Base-by-base conservation (phyloP, 1,284 basidiomycete genomes). In the Ganoderma boninense region DNA sequence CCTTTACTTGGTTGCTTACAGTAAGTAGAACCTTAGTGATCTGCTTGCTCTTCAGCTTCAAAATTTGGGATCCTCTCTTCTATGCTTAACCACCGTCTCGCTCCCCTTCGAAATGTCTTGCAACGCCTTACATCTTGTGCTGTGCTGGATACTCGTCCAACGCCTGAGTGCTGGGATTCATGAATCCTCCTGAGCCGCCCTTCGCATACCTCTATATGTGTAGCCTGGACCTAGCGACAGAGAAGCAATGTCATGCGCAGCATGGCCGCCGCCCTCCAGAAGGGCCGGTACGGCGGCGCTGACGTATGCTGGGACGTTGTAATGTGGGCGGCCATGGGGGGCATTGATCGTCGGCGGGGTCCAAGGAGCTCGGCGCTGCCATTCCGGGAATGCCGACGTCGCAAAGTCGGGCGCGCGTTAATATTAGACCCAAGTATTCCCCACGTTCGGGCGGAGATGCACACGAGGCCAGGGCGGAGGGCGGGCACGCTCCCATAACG, bases 401-500 rank as follows among this genome's bases (percentile, higher is more conserved):
- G 64, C 60, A 59, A 14, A 29, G 44, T 32, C 49, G 64, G 67
- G 38, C 52, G 26, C 38, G 40, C 40, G 38, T n/a, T 62, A 62
- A 43, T 26, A 40, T 40, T 44, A 62, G 23, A 26, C 62, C 63
- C 16, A 60, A 65, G 62, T 56, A 52, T 62, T 64, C 49, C 54
- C 57, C 68, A 74, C 57, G 40, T 57, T 62, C 32, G 70, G n/a
- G 67, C 67, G 67, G 62, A 57, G 67, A 67, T 67, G 62, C 52
- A 46, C 70, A 71, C 70, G 70, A 62, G 66, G 67, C 62, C 61
- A 67, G 70, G 69, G 69, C 71, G 43, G 2, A 67, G 69, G 71
- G 73, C 71, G n/a, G 73, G 69, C 40, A 4, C n/a, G 1, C n/a
- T 67, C 3, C 73, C 70, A 43, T 29, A 70, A 63, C 18, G 43